phyloP scores from a whole-genome alignment of 208 protist species.

The Herpetomonas muscarum region DNA sequence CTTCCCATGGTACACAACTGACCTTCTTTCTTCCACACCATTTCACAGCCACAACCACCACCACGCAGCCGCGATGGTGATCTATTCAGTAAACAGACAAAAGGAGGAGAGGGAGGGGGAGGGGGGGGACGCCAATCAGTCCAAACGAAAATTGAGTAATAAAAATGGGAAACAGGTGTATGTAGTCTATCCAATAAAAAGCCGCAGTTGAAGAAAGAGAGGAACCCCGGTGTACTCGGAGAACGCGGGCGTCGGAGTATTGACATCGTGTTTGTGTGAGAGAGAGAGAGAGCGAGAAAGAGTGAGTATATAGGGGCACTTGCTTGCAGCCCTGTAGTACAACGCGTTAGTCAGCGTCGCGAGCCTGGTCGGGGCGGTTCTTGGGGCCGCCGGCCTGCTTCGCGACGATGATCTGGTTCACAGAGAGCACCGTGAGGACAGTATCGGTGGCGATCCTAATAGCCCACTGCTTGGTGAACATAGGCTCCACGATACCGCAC shows the following conservation, averaged over 20 bases:
- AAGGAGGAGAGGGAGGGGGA: no score
- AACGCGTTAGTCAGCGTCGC: constrained; percentile 62
- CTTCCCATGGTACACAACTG: no score
- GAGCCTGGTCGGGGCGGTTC: constrained; percentile 76
- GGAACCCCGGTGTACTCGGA: no score
- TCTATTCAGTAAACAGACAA: not conserved
- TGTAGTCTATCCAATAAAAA: not conserved
- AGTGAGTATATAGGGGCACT: not conserved
- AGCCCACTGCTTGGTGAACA: constrained; percentile 92
- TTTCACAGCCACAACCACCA: no score
- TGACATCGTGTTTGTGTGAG: no score
- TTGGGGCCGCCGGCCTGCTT: constrained; percentile 97
- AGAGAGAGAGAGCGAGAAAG: not conserved
- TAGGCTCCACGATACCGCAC: constrained; percentile 92
- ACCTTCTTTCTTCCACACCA: no score
- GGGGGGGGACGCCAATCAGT: no score
- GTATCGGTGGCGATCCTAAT: constrained; percentile 96
- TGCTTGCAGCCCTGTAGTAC: not conserved
- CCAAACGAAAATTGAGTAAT: no score
- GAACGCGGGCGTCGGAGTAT: no score
- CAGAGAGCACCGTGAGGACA: constrained; percentile 94
- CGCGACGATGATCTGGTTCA: constrained; percentile 98
- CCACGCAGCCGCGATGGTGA: no score
- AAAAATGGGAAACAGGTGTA: not conserved
- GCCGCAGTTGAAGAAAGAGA: no score